Evolutionary conservation across 2,329 filamentous ascomycete species (phyloP).

Genomic region (Acephala macrosclerotiorum): DNA sequence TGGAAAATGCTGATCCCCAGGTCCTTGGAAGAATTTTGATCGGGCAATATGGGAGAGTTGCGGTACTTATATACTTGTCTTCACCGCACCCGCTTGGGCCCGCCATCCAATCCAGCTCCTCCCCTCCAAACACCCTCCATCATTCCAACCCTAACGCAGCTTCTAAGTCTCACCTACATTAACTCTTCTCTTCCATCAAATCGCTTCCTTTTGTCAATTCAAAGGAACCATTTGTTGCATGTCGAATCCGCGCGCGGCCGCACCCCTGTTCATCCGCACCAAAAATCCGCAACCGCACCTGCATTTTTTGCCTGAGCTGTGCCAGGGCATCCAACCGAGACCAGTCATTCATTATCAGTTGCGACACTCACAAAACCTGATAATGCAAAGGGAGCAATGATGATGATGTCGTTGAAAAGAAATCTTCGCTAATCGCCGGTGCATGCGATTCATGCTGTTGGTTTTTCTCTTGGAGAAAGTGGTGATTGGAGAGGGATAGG

Average conservation of each 20-base stretch:
- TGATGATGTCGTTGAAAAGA: background rate
- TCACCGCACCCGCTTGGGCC: too few relatives aligned
- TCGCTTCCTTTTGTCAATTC: slow-evolving; percentile 4
- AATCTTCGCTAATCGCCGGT: background rate
- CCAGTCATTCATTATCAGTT: background rate
- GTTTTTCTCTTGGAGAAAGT: background rate
- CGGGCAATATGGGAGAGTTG: background rate
- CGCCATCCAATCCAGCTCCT: too few relatives aligned
- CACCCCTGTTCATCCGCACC: slow-evolving; percentile 2
- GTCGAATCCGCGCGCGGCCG: slow-evolving; percentile 13
- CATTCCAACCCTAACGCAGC: background rate
- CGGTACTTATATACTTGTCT: background rate
- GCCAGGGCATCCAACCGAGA: slow-evolving; percentile 10
- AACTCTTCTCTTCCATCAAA: background rate
- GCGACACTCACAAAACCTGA: background rate
- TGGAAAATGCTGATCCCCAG: background rate
- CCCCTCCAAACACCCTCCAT: background rate
- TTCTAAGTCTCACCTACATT: slow-evolving; percentile 8
- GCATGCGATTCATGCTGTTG: background rate
- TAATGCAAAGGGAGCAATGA: background rate
- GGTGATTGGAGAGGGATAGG: background rate
- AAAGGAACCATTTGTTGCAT: slow-evolving; percentile 3
- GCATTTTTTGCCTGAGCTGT: background rate
- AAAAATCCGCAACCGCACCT: background rate
- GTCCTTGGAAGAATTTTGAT: background rate